phyloP scores from a whole-genome alignment of 2,329 filamentous ascomycete genomes.

The Hymenoscyphus linearis region DNA sequence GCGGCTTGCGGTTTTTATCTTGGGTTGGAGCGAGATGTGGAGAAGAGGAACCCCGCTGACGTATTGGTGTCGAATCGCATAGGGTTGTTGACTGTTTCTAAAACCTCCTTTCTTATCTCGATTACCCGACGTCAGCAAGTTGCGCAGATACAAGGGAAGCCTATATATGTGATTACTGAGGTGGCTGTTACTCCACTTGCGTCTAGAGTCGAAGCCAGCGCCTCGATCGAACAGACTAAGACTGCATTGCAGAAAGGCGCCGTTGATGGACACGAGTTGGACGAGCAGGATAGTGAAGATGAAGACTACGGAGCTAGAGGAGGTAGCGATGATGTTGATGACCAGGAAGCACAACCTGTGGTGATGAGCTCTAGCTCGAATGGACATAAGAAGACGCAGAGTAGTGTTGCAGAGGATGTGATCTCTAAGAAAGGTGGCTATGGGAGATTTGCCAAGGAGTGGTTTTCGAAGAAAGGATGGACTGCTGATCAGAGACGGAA shows the following conservation, averaged over 20 bases:
- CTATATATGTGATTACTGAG: constrained; percentile 82
- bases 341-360: constrained; percentile 20
- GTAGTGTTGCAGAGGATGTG: constrained; percentile 81
- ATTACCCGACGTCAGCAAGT: constrained; percentile 85
- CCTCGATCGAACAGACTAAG: constrained; percentile 61
- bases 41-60: neutral
- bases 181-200: constrained; percentile 85
- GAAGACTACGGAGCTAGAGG: constrained; percentile 32
- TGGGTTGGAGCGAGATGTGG: too few relatives aligned
- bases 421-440: constrained; percentile 79
- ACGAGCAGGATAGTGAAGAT: constrained; percentile 42
- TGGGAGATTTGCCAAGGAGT: constrained; percentile 81
- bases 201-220: constrained; percentile 67
- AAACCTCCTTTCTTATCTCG: constrained; percentile 75
- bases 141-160: constrained; percentile 74
- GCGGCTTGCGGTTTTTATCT: too few relatives aligned
- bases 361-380: neutral
- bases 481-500: constrained; percentile 63
- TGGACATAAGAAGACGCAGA: constrained; percentile 33
- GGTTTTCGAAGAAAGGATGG: constrained; percentile 87
- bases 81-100: constrained; percentile 83
- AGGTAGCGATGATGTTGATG: constrained; percentile 41
- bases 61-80: constrained; percentile 2
- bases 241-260: constrained; percentile 38
- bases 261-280: constrained; percentile 27